A percentile compares a stretch with the other conserved stretches of the same genome.
These are phyloP conservation scores for Penicillium psychrosexuale DNA, from an alignment of 2,329 filamentous ascomycete genomes.

Conservation along the genomic window DNA sequence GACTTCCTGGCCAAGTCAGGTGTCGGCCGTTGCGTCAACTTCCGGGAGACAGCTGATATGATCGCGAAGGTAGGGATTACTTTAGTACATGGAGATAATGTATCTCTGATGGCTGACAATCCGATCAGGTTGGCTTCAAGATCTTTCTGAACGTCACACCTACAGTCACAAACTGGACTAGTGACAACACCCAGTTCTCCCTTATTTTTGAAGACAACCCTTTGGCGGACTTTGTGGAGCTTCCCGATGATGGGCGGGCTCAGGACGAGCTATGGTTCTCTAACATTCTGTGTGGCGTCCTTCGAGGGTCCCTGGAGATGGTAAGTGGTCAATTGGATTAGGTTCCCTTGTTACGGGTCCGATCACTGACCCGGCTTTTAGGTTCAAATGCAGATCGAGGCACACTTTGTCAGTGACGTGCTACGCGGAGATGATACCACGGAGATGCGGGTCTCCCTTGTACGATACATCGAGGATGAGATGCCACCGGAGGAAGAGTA, in stretches of 20 bases:
- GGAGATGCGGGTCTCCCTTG: constrained; percentile 89
- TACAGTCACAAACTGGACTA: constrained; percentile 90
- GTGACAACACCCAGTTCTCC: constrained; percentile 93
- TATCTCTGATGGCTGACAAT: constrained; percentile 4
- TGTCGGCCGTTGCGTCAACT: constrained; percentile 83
- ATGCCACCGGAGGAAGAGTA: constrained; percentile 93
- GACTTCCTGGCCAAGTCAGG: constrained; percentile 97
- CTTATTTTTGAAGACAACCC: constrained; percentile 97
- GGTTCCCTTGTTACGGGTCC: constrained; percentile 15
- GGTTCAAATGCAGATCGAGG: constrained; percentile 97
- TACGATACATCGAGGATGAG: constrained; percentile 96
- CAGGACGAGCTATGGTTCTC: constrained; percentile 99
- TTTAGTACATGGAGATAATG: not conserved
- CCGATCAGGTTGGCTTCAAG: constrained; percentile 83
- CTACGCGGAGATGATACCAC: constrained; percentile 92
- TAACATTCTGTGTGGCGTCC: constrained; percentile 90
- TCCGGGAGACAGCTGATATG: constrained; percentile 94
- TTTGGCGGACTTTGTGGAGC: constrained; percentile 92
- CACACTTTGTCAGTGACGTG: constrained; percentile 91
- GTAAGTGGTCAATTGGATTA: constrained; percentile 49
- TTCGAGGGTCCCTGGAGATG: constrained; percentile 93
- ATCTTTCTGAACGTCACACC: constrained; percentile 98
- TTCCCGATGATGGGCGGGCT: constrained; percentile 90
- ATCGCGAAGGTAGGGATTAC: constrained; percentile 70
- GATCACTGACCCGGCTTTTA: constrained; percentile 33